Conservation (phyloP, 73 alveolate genomes). For the Paramecium bursaria region DNA sequence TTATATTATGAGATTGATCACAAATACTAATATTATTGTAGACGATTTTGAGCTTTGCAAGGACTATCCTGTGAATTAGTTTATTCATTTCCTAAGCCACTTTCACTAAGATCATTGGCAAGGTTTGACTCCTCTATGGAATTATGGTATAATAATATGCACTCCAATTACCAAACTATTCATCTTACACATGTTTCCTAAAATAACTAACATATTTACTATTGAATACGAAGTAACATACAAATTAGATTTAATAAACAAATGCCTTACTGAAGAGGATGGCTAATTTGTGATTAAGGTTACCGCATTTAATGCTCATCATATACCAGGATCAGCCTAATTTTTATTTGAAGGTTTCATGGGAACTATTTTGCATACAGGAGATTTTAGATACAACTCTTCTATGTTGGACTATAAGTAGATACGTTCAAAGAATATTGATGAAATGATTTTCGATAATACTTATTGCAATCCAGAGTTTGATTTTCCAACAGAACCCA, state of each 20-base stretch:
- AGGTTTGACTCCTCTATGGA: slow-evolving; percentile 83
- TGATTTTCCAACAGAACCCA: slow-evolving; percentile 78
- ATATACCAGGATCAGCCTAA: slow-evolving; percentile 88
- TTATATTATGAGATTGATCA: slow-evolving; percentile 73
- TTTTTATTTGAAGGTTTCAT: slow-evolving; percentile 81
- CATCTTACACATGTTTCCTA: slow-evolving; percentile 76
- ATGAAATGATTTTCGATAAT: slow-evolving; percentile 79
- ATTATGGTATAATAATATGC: slow-evolving; percentile 76
- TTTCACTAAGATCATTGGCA: slow-evolving; percentile 83
- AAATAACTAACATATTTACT: slow-evolving; percentile 62
- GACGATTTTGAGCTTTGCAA: slow-evolving; percentile 76
- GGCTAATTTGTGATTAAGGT: slow-evolving; percentile 73
- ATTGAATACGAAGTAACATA: slow-evolving; percentile 36
- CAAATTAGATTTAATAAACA: slow-evolving; percentile 72
- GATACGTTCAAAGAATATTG: slow-evolving; percentile 69
- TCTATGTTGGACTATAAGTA: slow-evolving; percentile 66
- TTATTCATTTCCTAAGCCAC: slow-evolving; percentile 79
- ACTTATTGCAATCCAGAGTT: slow-evolving; percentile 85
- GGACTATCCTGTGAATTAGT: slow-evolving; percentile 72
- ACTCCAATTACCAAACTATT: slow-evolving; percentile 73
- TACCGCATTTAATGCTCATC: slow-evolving; percentile 77
- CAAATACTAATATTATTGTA: slow-evolving; percentile 82
- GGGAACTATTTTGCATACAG: slow-evolving; percentile 88
- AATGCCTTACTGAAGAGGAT: slow-evolving; percentile 62
- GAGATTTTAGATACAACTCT: slow-evolving; percentile 81